Evolutionary conservation across 129 eudicot genomes (phyloP).

Genomic region (Dittrichia graveolens): DNA sequence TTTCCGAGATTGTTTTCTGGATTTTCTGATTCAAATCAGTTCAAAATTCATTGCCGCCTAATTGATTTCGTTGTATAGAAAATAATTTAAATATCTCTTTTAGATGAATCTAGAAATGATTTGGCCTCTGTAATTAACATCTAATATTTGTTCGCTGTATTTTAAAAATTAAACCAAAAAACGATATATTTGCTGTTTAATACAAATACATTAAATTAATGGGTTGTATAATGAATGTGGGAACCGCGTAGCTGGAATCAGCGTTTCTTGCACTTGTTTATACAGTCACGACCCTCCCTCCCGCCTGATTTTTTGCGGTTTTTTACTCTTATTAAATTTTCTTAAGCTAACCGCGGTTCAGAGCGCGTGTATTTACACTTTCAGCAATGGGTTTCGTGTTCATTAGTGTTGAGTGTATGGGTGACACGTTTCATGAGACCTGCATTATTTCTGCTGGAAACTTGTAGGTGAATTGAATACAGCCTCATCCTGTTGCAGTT

Average conservation of each 20-base stretch:
- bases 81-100: background rate
- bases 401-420: constrained; percentile 24
- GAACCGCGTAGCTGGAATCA: constrained; percentile 41
- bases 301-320: constrained; percentile 28
- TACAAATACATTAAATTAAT: constrained; percentile 15
- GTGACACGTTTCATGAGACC: constrained; percentile 36
- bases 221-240: constrained; percentile 32
- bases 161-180: background rate
- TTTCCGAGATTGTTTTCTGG: constrained; percentile 23
- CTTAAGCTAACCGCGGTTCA: constrained; percentile 20
- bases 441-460: constrained; percentile 17
- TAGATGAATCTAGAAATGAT: constrained; percentile 13
- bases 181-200: constrained; percentile 10
- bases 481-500: background rate
- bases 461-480: constrained; percentile 20
- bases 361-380: constrained; percentile 28
- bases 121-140: constrained; percentile 8
- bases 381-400: constrained; percentile 19
- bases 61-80: constrained; percentile 3
- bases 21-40: constrained; percentile 25
- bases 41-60: constrained; percentile 38
- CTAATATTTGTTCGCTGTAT: background rate
- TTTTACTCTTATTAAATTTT: background rate
- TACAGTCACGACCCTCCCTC: constrained; percentile 19
- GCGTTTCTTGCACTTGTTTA: constrained; percentile 25